These are phyloP conservation scores for Russula sp. DNA, from an alignment of 768 basidiomycete genomes.

Conservation along the genomic window DNA sequence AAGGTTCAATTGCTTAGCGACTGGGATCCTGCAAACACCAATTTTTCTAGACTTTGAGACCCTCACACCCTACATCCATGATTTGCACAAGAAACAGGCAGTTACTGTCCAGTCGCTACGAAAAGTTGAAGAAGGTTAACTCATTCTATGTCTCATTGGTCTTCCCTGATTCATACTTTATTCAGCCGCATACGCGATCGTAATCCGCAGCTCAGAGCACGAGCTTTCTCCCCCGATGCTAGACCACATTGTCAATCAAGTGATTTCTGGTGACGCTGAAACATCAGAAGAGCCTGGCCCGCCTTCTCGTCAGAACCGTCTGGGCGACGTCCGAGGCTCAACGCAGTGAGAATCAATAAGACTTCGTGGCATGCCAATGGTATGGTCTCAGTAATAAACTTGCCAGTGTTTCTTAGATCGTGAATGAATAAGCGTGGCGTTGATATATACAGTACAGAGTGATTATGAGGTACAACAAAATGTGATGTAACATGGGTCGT, in stretches of 20 bases:
- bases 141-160: background rate
- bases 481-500: slow-evolving; percentile 6
- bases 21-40: background rate
- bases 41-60: slow-evolving; percentile 65
- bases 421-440: background rate
- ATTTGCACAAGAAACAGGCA: slow-evolving; percentile 81
- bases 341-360: background rate
- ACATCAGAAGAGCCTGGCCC: slow-evolving; percentile 7
- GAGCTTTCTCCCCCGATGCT: slow-evolving; percentile 64
- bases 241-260: slow-evolving; percentile 60
- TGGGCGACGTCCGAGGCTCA: background rate
- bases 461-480: slow-evolving; percentile 7
- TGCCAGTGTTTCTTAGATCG: background rate
- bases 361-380: background rate
- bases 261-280: slow-evolving; percentile 16
- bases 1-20: background rate
- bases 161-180: slow-evolving; percentile 2
- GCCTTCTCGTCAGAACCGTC: slow-evolving; percentile 5
- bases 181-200: slow-evolving; percentile 71
- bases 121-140: slow-evolving; percentile 90
- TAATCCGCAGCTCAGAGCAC: slow-evolving; percentile 70
- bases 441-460: slow-evolving; percentile 9
- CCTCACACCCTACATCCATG: slow-evolving; percentile 64
- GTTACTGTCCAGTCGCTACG: slow-evolving; percentile 85
- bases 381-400: background rate